A percentile compares a stretch with the other conserved stretches of the same genome.
Conservation (phyloP, 768 basidiomycete genomes). For the Amanita exitialis region DNA sequence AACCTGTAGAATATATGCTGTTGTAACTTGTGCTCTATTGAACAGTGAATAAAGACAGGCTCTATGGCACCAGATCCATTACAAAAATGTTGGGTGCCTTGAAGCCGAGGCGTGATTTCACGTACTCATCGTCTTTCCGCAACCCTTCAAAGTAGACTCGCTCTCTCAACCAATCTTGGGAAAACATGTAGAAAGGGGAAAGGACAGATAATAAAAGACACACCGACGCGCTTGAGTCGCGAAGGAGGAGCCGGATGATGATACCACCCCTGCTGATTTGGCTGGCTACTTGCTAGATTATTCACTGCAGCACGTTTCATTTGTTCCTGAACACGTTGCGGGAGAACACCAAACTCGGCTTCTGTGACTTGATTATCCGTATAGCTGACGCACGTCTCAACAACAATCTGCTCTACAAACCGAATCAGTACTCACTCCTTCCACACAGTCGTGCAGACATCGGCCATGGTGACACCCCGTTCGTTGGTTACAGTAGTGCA, state of each 20-base stretch:
- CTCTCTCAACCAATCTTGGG: constrained; percentile 72
- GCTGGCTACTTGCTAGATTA: constrained; percentile 17
- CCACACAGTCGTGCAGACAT: constrained; percentile 64
- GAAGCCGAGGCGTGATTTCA: constrained; percentile 54
- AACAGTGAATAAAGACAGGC: neutral
- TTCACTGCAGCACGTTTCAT: constrained; percentile 50
- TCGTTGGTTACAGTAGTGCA: constrained; percentile 67
- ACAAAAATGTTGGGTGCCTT: constrained; percentile 73
- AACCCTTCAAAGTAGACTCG: constrained; percentile 61
- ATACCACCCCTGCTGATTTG: constrained; percentile 21
- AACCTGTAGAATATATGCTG: neutral
- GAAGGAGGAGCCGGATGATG: constrained; percentile 35
- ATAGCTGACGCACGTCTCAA: constrained; percentile 37
- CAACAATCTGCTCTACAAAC: neutral
- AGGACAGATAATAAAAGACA: constrained; percentile 17
- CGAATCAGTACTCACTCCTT: constrained; percentile 51
- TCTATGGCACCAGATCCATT: constrained; percentile 45
- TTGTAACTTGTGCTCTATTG: neutral
- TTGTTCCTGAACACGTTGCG: constrained; percentile 59
- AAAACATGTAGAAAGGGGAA: neutral
- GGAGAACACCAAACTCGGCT: constrained; percentile 48
- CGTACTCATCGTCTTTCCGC: constrained; percentile 49
- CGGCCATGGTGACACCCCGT: constrained; percentile 63
- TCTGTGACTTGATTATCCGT: constrained; percentile 60
- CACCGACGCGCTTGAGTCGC: constrained; percentile 55